A percentile compares a stretch with the other conserved stretches of the same genome.
Conservation (phyloP, 805 yeast genomes). For the Candida qinlingensis region DNA sequence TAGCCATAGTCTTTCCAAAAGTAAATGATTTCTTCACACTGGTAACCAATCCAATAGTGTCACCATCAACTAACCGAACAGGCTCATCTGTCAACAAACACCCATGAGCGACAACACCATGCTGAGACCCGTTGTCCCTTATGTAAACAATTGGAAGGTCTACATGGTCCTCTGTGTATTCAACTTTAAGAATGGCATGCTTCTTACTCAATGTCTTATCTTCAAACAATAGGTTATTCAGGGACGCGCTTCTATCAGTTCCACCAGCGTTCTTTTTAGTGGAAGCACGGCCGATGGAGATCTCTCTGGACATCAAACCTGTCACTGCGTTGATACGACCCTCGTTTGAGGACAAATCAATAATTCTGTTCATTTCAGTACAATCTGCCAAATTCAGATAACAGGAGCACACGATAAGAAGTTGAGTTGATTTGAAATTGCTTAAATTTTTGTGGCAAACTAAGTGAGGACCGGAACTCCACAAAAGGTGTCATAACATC, state of each 20-base stretch:
- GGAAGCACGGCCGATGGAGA: constrained; percentile 6
- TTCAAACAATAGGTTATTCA: constrained; percentile 1
- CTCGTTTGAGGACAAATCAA: neutral
- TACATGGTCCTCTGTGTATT: neutral
- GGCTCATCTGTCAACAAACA: neutral
- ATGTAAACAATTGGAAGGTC: constrained; percentile 1
- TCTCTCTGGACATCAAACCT: neutral
- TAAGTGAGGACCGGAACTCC: neutral
- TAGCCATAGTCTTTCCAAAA: no score
- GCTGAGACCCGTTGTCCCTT: constrained; percentile 6
- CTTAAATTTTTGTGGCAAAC: constrained; percentile 1
- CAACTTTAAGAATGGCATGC: constrained; percentile 3
- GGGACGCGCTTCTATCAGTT: neutral
- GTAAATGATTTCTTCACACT: neutral
- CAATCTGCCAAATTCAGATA: neutral
- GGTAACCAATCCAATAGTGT: constrained; percentile 6
- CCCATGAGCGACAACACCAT: constrained; percentile 8
- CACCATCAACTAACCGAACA: constrained; percentile 1
- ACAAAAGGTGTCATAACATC: neutral
- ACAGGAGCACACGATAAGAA: neutral
- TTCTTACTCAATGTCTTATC: constrained; percentile 8
- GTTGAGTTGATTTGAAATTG: neutral
- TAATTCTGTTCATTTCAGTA: neutral
- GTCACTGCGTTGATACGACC: neutral
- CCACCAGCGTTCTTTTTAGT: neutral